Evolutionary conservation across 139 green algal species (phyloP), one percentile per base, ranked within the genome.

Genomic region (Coelastrella sp.): DNA sequence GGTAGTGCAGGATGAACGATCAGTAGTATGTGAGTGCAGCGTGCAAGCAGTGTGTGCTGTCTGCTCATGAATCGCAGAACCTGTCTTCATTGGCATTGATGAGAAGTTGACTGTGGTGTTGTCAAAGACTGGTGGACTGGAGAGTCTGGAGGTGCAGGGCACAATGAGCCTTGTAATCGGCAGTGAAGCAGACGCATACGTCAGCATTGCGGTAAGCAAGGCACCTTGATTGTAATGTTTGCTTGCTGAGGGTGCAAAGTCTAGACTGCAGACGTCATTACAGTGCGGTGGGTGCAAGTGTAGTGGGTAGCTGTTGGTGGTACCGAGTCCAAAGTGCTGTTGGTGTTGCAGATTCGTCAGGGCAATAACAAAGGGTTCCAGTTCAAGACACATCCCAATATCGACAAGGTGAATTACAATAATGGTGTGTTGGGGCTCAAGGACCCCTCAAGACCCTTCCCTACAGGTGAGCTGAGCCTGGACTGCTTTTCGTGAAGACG

Each of bases 341-440:
- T n/a, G n/a, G n/a, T n/a, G n/a, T 15, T 79, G 8, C 25, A 83
- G 76, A 35, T 91, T 5, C 69, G 23, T 43, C 86, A 40, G 86
- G 88, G 89, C 13, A 48, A 86, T 34, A 96, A 98, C 87, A 66
- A 88, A n/a, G 95, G 91, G 15, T 99, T 98, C 91, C 95, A 99
- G 88, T 99, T 99, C 95, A 99, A 99, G 93, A 99, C 98, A 66
- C 98, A 99, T 86, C 98, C 98, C 75, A 99, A 99, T 91, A 99
- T 99, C 86, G 97, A 99, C 94, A 99, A 99, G 91, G 89, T 85
- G 25, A 79, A 94, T 38, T 98, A 98, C 91, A 88, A 62, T 62
- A 72, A 95, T n/a, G 93, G 88, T 81, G 77, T 96, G 19, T 90
- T 99, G 59, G 93, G 91, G 2, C 92, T 99, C 37, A 99, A 98